Percentiles rank a stretch among this genome's conserved stretches.
Conservation (phyloP, 208 protist species). For the Perkinsela sp. region DNA sequence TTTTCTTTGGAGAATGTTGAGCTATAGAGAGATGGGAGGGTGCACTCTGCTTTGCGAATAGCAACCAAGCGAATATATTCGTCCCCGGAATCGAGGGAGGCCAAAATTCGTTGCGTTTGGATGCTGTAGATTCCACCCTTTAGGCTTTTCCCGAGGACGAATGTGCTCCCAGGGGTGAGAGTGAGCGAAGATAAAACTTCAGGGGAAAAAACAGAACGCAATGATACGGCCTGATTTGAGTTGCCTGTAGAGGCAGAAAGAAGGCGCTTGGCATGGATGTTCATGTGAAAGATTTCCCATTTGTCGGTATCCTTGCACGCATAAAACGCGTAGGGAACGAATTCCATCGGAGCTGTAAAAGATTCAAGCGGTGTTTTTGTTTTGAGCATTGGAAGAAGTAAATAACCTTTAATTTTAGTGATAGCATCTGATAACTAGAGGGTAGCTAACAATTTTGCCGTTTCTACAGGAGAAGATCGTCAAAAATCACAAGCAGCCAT, state of each 20-base stretch:
- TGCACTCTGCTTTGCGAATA: neutral
- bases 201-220: neutral
- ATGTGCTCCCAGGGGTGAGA: neutral
- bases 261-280: neutral
- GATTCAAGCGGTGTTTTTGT: neutral
- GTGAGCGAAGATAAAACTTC: neutral
- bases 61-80: neutral
- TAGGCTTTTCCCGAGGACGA: neutral
- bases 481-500: too few relatives aligned
- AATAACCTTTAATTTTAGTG: too few relatives aligned
- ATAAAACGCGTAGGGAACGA: neutral
- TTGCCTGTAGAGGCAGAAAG: neutral
- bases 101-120: neutral
- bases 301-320: neutral
- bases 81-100: neutral
- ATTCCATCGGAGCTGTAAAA: neutral
- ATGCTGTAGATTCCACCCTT: neutral
- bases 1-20: constrained; percentile 2
- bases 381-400: too few relatives aligned
- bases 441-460: too few relatives aligned
- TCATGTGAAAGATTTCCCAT: neutral
- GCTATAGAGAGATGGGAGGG: neutral
- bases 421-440: too few relatives aligned
- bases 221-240: neutral
- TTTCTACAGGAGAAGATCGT: too few relatives aligned